Base-by-base conservation (phyloP, 73 alveolate genomes). In the Blepharisma stoltei region DNA sequence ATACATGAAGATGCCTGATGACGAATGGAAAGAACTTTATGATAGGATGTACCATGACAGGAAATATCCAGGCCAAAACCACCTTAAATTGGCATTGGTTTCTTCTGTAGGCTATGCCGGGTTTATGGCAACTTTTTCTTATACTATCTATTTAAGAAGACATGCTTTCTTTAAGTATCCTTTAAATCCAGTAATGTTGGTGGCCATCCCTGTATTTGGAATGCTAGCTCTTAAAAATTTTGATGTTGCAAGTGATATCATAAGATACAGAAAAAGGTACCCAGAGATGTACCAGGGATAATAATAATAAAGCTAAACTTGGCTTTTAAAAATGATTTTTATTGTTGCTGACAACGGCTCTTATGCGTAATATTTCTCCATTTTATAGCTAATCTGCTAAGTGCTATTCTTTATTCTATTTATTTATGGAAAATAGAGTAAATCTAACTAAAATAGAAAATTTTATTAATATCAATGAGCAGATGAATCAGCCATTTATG, bases 241-340 rank as follows among this genome's bases (percentile, higher is more conserved):
- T 37, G 79, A 69, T 46, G 37, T 69, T 20, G 79, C 79, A 9
- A 44, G 65, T 9, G 79, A 69, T 5, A 69, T 46, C 27, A 7
- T 9, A 53, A 44, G 54, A 7, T 69, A 18, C 60, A 69, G 79
- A 43, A 46, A 44, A 20, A 69, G 27, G 43, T 69, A 69, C 5
- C 79, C 79, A 1, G 79, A 69, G 5, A 69, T 69, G 79, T 69
- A 69, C 45, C 65, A 69, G 79, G 66, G 23, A 14, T 52, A 14
- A 52, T 52, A 49, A n/a, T n/a, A 32, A 32, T 32, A 32, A 32
- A 32, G 41, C 41, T 32, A 32, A 32, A 32, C 41, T 32, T 32
- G 41, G 41, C 41, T 32, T 32, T 32, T 32, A 32, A 32, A 3
- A 32, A 32, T 32, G 5, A 32, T 32, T 32, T 32, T 32, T 32